These are phyloP conservation scores for Thoreauomyces humboldtii DNA, from an alignment of 192 early-diverging fungal species.

Conservation along the genomic window DNA sequence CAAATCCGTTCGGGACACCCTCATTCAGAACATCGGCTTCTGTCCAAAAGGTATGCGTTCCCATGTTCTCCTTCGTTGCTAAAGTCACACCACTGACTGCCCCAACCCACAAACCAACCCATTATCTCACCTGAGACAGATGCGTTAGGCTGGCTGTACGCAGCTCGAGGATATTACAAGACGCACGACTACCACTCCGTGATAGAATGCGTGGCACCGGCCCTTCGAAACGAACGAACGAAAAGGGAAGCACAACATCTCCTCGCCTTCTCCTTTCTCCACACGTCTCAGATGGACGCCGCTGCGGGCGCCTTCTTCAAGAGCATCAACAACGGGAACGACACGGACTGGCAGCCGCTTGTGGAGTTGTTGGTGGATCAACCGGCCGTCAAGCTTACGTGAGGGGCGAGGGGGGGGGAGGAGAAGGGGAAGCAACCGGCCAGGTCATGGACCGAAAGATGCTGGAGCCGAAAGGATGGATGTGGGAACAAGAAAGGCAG, in stretches of 20 bases:
- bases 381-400: conserved; percentile 50
- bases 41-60: conserved; percentile 56
- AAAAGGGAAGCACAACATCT: conserved; percentile 60
- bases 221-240: conserved; percentile 60
- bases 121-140: conserved; percentile 27
- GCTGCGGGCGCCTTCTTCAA: conserved; percentile 63
- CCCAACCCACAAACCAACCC: background rate
- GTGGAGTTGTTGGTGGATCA: conserved; percentile 59
- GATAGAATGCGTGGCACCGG: conserved; percentile 61
- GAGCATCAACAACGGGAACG: conserved; percentile 57
- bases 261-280: conserved; percentile 55
- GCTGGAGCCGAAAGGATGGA: no score
- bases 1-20: conserved; percentile 49
- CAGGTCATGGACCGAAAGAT: no score
- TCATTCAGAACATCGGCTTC: conserved; percentile 53
- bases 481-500: no score
- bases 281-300: conserved; percentile 57
- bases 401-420: no score
- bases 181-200: conserved; percentile 60
- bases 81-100: background rate
- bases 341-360: conserved; percentile 64
- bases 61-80: background rate
- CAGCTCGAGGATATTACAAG: conserved; percentile 63
- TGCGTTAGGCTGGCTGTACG: conserved; percentile 62
- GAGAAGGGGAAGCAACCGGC: no score